A percentile compares a stretch with the other conserved stretches of the same genome.
Evolutionary conservation across 495 filamentous ascomycete species (phyloP).

Genomic region (Aspergillus panamensis): DNA sequence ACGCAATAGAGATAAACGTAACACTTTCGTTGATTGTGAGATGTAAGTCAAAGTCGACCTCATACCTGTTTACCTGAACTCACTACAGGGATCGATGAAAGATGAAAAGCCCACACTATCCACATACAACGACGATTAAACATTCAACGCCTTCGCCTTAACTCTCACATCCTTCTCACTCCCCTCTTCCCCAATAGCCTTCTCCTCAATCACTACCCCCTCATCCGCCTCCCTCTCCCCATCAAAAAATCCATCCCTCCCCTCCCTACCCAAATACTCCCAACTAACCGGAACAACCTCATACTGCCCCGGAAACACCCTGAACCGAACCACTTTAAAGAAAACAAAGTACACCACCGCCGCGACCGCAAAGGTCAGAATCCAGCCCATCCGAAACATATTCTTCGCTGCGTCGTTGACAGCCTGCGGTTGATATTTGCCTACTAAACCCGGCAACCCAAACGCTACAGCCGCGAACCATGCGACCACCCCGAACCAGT

Average conservation of each 20-base stretch:
- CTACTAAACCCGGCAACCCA: conserved; percentile 9
- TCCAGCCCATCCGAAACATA: conserved; percentile 13
- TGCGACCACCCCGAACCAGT: conserved; percentile 5
- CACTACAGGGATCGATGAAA: no score
- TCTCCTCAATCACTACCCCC: conserved; percentile 1
- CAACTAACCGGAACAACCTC: neutral
- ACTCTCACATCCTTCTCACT: neutral
- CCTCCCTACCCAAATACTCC: conserved; percentile 12
- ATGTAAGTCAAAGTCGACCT: no score
- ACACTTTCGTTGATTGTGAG: no score
- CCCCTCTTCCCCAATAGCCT: neutral
- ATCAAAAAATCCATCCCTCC: conserved; percentile 12
- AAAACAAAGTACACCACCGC: conserved; percentile 1
- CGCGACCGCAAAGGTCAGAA: conserved; percentile 9
- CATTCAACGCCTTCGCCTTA: neutral
- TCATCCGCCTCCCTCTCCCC: conserved; percentile 6
- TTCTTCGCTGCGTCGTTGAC: conserved; percentile 10
- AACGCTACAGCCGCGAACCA: conserved; percentile 9
- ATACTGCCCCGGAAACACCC: conserved; percentile 1
- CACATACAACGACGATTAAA: no score
- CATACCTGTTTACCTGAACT: no score
- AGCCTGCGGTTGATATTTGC: conserved; percentile 5
- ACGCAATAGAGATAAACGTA: no score
- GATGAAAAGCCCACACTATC: no score
- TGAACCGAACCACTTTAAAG: neutral